phyloP scores from a whole-genome alignment of 768 basidiomycete species.

The Leccinum rimulosum region DNA sequence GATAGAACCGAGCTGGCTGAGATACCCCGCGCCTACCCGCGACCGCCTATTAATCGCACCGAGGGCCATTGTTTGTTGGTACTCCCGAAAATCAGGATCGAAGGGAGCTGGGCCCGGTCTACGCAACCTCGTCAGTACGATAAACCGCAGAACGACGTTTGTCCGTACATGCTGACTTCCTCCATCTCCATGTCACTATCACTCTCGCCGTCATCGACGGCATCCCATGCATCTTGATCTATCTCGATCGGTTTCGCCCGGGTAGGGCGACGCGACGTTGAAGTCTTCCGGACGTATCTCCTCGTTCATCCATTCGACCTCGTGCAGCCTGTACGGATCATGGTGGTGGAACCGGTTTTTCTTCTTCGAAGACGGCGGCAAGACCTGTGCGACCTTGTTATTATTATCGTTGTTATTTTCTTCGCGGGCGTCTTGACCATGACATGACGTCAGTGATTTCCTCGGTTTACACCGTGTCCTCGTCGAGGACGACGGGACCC shows the following conservation, averaged over 20 bases:
- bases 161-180: too few relatives aligned
- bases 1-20: background rate
- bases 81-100: too few relatives aligned
- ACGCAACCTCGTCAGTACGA: too few relatives aligned
- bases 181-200: too few relatives aligned
- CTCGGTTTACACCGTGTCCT: conserved; percentile 83
- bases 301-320: conserved; percentile 75
- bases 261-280: conserved; percentile 72
- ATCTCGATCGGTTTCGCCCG: too few relatives aligned
- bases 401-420: conserved; percentile 12
- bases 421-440: conserved; percentile 49
- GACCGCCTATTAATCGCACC: too few relatives aligned
- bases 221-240: too few relatives aligned
- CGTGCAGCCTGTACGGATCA: conserved; percentile 93
- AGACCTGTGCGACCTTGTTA: conserved; percentile 19
- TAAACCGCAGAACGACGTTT: too few relatives aligned
- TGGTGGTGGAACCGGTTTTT: conserved; percentile 69
- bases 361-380: conserved; percentile 48
- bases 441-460: conserved; percentile 58
- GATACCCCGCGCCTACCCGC: too few relatives aligned
- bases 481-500: conserved; percentile 55
- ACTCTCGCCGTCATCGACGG: too few relatives aligned
- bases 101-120: too few relatives aligned
- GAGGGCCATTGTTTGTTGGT: too few relatives aligned
- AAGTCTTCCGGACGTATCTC: conserved; percentile 96